Conservation (phyloP, 1,139 yeast genomes). For the Waltiozyma sp. region DNA sequence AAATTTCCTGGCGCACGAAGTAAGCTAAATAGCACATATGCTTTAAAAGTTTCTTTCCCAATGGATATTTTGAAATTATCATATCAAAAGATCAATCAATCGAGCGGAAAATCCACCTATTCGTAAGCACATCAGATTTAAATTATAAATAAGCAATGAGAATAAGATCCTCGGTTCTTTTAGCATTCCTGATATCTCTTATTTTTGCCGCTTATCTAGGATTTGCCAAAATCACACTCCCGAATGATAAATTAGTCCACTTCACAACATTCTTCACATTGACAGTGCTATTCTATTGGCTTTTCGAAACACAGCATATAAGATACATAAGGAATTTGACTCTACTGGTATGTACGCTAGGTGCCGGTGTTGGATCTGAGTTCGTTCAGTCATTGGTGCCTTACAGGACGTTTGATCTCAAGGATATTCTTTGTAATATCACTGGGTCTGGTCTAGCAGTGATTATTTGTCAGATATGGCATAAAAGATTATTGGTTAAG, state of each 20-base stretch:
- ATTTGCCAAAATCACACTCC: conserved; percentile 33
- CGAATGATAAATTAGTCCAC: conserved; percentile 44
- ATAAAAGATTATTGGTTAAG: conserved; percentile 11
- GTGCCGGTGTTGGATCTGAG: conserved; percentile 43
- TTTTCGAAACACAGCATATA: conserved; percentile 28
- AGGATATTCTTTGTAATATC: conserved; percentile 37
- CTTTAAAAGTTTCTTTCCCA: too few species aligned
- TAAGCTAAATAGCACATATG: too few species aligned
- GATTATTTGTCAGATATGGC: conserved; percentile 9
- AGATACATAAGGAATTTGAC: conserved; percentile 28
- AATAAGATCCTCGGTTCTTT: conserved; percentile 12
- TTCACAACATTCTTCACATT: conserved; percentile 35
- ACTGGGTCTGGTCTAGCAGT: conserved; percentile 20
- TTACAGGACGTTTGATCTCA: conserved; percentile 34
- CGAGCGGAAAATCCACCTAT: too few species aligned
- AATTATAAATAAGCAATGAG: conserved; percentile 8
- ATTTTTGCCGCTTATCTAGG: conserved; percentile 27
- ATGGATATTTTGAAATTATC: too few species aligned
- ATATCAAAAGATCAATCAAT: too few species aligned
- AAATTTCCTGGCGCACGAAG: too few species aligned
- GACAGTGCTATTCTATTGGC: conserved; percentile 38
- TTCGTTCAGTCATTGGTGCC: conserved; percentile 35
- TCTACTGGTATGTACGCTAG: conserved; percentile 30
- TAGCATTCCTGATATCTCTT: conserved; percentile 16
- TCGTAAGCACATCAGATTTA: too few species aligned